Evolutionary conservation across 106 monocot species (phyloP).

Genomic region (Dendrobium huoshanense): DNA sequence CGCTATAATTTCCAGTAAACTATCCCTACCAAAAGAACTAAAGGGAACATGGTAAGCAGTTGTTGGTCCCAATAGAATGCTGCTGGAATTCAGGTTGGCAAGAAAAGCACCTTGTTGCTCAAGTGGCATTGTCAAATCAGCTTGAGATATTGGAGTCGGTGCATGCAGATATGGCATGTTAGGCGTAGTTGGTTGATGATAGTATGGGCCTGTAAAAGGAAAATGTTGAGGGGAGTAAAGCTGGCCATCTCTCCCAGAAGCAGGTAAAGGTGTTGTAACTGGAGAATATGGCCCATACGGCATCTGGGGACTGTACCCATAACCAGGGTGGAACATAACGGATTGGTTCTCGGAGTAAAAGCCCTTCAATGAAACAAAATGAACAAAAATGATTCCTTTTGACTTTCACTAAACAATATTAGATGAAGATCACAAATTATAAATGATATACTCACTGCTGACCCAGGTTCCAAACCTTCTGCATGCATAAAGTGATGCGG

Average conservation of each 20-base stretch:
- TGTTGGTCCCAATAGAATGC: conserved; percentile 21
- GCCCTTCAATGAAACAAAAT: conserved; percentile 36
- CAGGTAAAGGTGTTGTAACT: conserved; percentile 50
- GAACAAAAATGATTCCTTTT: conserved; percentile 2
- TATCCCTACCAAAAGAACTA: conserved; percentile 37
- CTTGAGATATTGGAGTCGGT: conserved; percentile 43
- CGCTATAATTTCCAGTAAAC: conserved; percentile 32
- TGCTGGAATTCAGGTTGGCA: conserved; percentile 30
- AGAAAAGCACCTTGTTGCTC: conserved; percentile 45
- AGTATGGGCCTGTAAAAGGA: conserved; percentile 49
- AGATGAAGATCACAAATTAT: not conserved
- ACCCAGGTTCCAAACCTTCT: conserved; percentile 38
- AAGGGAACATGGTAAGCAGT: conserved; percentile 27
- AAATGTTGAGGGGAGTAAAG: conserved; percentile 47
- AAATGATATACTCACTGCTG: conserved; percentile 40
- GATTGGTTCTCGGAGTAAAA: conserved; percentile 45
- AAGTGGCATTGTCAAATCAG: conserved; percentile 30
- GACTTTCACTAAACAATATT: conserved; percentile 5
- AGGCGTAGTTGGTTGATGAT: conserved; percentile 46
- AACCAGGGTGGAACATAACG: conserved; percentile 52
- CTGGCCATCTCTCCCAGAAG: conserved; percentile 47
- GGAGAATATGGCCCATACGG: conserved; percentile 80
- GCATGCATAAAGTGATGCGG: conserved; percentile 25
- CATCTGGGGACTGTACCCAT: conserved; percentile 52
- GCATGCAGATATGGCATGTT: conserved; percentile 47